A percentile compares a stretch with the other conserved stretches of the same genome.
These are phyloP conservation scores for Escovopsis weberi DNA, from an alignment of 2,329 filamentous ascomycete species.

Conservation along the genomic window DNA sequence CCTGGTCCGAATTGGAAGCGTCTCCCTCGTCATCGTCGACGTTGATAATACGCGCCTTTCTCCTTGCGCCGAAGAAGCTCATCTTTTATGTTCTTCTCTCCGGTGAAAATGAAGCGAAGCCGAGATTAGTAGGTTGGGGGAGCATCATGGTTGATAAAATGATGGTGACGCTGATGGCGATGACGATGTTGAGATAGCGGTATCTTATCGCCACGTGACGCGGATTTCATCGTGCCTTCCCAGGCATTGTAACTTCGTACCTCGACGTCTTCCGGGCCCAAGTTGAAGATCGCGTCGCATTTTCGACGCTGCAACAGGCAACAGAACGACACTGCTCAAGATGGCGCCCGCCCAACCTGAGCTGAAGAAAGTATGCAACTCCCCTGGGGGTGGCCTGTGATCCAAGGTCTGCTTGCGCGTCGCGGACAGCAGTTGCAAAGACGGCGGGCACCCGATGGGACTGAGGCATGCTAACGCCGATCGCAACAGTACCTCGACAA, in stretches of 20 bases:
- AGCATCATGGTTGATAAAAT: constrained; percentile 1
- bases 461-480: neutral
- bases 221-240: constrained; percentile 9
- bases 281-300: constrained; percentile 14
- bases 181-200: constrained; percentile 1
- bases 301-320: constrained; percentile 9
- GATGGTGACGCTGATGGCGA: constrained; percentile 1
- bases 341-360: constrained; percentile 99
- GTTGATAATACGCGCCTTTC: constrained; percentile 66
- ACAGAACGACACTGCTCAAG: constrained; percentile 26
- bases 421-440: neutral
- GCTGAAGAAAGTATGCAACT: constrained; percentile 70
- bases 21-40: constrained; percentile 55
- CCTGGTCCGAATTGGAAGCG: constrained; percentile 5
- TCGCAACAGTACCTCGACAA: constrained; percentile 85
- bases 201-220: constrained; percentile 35
- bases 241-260: constrained; percentile 2
- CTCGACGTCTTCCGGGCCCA: constrained; percentile 2
- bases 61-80: constrained; percentile 41
- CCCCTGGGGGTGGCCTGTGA: neutral
- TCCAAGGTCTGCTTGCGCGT: too few relatives aligned
- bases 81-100: constrained; percentile 19
- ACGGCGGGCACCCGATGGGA: neutral
- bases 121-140: neutral
- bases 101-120: too few relatives aligned